phyloP scores from a whole-genome alignment of 2,329 filamentous ascomycete genomes.

The Parascedosporium putredinis region DNA sequence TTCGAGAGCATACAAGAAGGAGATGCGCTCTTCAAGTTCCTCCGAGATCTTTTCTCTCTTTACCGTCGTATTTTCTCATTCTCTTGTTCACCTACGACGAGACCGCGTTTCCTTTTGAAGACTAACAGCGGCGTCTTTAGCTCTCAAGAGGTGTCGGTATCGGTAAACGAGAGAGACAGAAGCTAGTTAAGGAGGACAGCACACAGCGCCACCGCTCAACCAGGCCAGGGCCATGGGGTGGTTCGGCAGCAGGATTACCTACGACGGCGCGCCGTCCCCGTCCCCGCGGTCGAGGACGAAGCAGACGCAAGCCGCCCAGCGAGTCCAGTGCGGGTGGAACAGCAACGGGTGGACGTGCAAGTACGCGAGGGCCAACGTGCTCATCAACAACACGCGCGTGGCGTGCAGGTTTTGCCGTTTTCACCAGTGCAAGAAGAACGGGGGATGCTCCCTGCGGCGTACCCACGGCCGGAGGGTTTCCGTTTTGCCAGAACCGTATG shows the following conservation, averaged over 20 bases:
- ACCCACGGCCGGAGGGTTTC: not conserved
- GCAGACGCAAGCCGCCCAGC: not conserved
- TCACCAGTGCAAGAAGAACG: slow-evolving; percentile 6
- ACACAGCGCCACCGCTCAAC: too few species aligned
- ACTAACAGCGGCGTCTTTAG: too few species aligned
- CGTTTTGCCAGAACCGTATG: slow-evolving; percentile 4
- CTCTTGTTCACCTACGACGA: too few species aligned
- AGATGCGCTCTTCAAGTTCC: too few species aligned
- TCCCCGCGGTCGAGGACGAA: not conserved
- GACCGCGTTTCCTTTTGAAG: too few species aligned
- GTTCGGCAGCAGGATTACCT: not conserved
- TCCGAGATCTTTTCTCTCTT: too few species aligned
- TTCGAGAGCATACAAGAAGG: too few species aligned
- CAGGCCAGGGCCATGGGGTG: not conserved
- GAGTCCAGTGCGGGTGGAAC: slow-evolving; percentile 2
- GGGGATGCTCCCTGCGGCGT: not conserved
- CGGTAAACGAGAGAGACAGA: too few species aligned
- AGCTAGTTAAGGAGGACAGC: too few species aligned
- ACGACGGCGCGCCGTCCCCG: not conserved
- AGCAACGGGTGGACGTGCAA: slow-evolving; percentile 5
- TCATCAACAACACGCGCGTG: not conserved
- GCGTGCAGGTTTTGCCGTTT: not conserved
- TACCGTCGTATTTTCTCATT: too few species aligned
- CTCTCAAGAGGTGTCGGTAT: too few species aligned
- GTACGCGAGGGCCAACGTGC: not conserved